A percentile compares a stretch with the other conserved stretches of the same genome.
Evolutionary conservation across 257 asterid species (phyloP).

Genomic region (Lantana camara): DNA sequence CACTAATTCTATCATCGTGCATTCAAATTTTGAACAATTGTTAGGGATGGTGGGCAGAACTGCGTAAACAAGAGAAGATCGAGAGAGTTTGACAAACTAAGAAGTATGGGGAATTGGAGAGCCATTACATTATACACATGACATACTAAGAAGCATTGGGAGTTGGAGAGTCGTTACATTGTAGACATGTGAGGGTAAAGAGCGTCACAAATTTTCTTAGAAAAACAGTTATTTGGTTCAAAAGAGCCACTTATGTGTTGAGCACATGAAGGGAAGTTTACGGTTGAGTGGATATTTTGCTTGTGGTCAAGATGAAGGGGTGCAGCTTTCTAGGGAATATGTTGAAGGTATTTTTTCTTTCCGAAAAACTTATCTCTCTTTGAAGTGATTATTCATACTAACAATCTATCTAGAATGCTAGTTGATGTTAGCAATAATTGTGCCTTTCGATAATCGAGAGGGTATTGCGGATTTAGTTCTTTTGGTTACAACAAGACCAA

Average conservation of each 20-base stretch:
- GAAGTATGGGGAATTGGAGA: constrained; percentile 90
- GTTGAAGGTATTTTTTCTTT: constrained; percentile 81
- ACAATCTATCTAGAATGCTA: background rate
- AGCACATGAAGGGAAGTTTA: constrained; percentile 90
- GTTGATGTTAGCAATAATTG: background rate
- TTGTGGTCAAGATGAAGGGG: constrained; percentile 99
- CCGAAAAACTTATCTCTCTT: constrained; percentile 14
- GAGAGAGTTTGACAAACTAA: constrained; percentile 78
- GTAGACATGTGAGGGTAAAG: too few species aligned
- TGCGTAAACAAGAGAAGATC: constrained; percentile 60
- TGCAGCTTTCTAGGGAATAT: constrained; percentile 92
- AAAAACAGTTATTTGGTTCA: constrained; percentile 96
- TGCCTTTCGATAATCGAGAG: constrained; percentile 44
- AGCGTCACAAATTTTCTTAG: constrained; percentile 66
- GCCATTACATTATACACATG: constrained; percentile 67
- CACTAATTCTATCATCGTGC: background rate
- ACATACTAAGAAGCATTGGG: too few species aligned
- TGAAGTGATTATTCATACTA: constrained; percentile 8
- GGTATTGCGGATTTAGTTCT: constrained; percentile 97
- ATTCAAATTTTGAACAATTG: constrained; percentile 66
- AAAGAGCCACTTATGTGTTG: constrained; percentile 89
- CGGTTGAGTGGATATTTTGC: constrained; percentile 99
- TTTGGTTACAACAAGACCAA: constrained; percentile 93
- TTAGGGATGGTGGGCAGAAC: constrained; percentile 73
- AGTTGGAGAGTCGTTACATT: too few species aligned